Conservation (phyloP, 2,329 filamentous ascomycete genomes). For the Botryotinia convoluta region DNA sequence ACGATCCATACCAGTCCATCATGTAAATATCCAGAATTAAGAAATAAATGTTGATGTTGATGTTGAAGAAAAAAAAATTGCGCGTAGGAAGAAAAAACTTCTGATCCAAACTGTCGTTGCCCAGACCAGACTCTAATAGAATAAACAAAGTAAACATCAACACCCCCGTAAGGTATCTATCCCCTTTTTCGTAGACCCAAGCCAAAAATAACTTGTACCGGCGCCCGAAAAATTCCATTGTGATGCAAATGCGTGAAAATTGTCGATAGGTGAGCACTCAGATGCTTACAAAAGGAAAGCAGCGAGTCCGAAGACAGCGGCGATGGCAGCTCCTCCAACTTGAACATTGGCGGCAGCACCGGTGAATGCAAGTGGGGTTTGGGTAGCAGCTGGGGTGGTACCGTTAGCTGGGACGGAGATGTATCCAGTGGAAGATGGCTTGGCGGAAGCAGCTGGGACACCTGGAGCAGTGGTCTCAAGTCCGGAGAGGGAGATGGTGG, state of each 20-base stretch:
- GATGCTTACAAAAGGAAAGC: slow-evolving; percentile 39
- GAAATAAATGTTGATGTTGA: not conserved
- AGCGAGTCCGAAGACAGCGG: slow-evolving; percentile 26
- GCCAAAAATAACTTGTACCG: slow-evolving; percentile 21
- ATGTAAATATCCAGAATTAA: slow-evolving; percentile 9
- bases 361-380: slow-evolving; percentile 21
- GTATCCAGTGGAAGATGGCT: slow-evolving; percentile 20
- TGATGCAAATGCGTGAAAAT: slow-evolving; percentile 27
- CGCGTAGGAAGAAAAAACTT: not conserved
- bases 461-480: not conserved
- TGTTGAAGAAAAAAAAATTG: slow-evolving; percentile 11
- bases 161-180: slow-evolving; percentile 21
- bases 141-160: slow-evolving; percentile 22
- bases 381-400: slow-evolving; percentile 20
- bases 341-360: slow-evolving; percentile 14
- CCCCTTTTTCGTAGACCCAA: slow-evolving; percentile 35
- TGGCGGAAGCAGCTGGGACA: not conserved
- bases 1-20: slow-evolving; percentile 1
- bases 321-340: slow-evolving; percentile 24
- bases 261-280: slow-evolving; percentile 2
- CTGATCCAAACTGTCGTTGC: slow-evolving; percentile 14
- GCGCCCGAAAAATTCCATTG: slow-evolving; percentile 27
- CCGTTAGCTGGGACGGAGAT: slow-evolving; percentile 5
- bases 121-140: slow-evolving; percentile 15
- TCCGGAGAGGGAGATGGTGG: slow-evolving; percentile 16